Evolutionary conservation across 2,329 filamentous ascomycete species (phyloP).

Genomic region (Domatiomyces globalis): DNA sequence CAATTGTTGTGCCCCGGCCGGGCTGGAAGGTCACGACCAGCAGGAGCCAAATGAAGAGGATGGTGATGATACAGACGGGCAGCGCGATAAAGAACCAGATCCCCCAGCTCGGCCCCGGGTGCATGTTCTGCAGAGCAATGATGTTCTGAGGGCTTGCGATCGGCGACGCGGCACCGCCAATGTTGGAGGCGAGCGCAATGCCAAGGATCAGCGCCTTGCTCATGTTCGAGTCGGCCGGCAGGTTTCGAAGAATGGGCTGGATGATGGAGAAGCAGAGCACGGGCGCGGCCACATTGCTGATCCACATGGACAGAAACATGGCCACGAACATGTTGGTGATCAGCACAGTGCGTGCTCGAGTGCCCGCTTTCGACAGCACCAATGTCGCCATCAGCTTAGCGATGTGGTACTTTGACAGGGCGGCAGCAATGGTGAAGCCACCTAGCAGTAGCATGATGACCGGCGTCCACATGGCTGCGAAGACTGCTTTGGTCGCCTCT

Average conservation of each 20-base stretch:
- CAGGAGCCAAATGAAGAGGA: slow-evolving; percentile 77
- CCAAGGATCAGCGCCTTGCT: slow-evolving; percentile 90
- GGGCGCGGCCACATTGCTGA: slow-evolving; percentile 93
- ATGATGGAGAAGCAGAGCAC: slow-evolving; percentile 97
- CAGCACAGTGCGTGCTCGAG: slow-evolving; percentile 72
- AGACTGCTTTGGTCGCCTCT: slow-evolving; percentile 68
- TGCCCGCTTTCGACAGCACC: slow-evolving; percentile 89
- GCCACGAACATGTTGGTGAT: slow-evolving; percentile 98
- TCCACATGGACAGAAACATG: slow-evolving; percentile 96
- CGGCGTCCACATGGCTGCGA: slow-evolving; percentile 95
- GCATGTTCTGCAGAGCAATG: slow-evolving; percentile 91
- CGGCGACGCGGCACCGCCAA: slow-evolving; percentile 88
- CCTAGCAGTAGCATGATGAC: slow-evolving; percentile 97
- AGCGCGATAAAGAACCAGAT: slow-evolving; percentile 95
- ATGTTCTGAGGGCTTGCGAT: slow-evolving; percentile 97
- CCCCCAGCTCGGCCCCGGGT: slow-evolving; percentile 78
- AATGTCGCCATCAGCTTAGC: slow-evolving; percentile 95
- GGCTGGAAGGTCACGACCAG: slow-evolving; percentile 76
- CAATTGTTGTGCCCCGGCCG: slow-evolving; percentile 70
- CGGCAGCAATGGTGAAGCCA: slow-evolving; percentile 89
- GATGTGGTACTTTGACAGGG: slow-evolving; percentile 91
- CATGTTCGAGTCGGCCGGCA: slow-evolving; percentile 81
- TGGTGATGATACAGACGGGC: slow-evolving; percentile 78
- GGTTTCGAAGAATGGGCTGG: slow-evolving; percentile 86
- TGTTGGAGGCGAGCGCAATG: slow-evolving; percentile 87